phyloP scores from a whole-genome alignment of 1,284 basidiomycete species.

The Pyrrhoderma noxium region DNA sequence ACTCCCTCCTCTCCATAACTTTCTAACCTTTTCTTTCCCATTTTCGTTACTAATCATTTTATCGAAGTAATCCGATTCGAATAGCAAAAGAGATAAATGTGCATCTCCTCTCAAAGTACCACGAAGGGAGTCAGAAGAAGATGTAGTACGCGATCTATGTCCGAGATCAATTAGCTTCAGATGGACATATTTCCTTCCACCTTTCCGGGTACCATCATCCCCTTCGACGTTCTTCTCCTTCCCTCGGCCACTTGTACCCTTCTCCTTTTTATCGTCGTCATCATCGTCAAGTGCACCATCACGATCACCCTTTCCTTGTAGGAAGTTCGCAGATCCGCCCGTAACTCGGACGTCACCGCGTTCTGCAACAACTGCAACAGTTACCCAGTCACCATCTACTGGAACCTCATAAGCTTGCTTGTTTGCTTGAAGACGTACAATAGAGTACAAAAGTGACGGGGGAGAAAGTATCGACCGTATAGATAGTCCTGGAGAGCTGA shows the following conservation, averaged over 20 bases:
- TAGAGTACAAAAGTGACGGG: constrained; percentile 86
- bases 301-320: constrained; percentile 24
- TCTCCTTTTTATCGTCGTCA: constrained; percentile 6
- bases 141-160: constrained; percentile 38
- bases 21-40: constrained; percentile 38
- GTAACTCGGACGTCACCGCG: constrained; percentile 67
- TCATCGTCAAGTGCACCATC: constrained; percentile 18
- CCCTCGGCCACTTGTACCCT: not conserved
- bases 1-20: constrained; percentile 80
- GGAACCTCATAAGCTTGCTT: constrained; percentile 87
- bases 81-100: constrained; percentile 74
- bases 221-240: constrained; percentile 20
- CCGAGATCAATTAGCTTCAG: constrained; percentile 83
- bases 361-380: constrained; percentile 84
- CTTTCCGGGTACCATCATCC: constrained; percentile 34
- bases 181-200: constrained; percentile 78
- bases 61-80: constrained; percentile 75
- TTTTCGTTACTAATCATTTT: constrained; percentile 39
- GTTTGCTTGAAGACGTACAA: constrained; percentile 67
- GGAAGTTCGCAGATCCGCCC: constrained; percentile 46
- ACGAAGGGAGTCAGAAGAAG: constrained; percentile 33
- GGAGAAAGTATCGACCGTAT: constrained; percentile 77
- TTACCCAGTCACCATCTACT: constrained; percentile 86
- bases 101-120: constrained; percentile 69
- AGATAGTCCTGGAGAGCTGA: constrained; percentile 79